Conservation (phyloP, 176 grass and related monocot genomes). For the Puya raimondii region DNA sequence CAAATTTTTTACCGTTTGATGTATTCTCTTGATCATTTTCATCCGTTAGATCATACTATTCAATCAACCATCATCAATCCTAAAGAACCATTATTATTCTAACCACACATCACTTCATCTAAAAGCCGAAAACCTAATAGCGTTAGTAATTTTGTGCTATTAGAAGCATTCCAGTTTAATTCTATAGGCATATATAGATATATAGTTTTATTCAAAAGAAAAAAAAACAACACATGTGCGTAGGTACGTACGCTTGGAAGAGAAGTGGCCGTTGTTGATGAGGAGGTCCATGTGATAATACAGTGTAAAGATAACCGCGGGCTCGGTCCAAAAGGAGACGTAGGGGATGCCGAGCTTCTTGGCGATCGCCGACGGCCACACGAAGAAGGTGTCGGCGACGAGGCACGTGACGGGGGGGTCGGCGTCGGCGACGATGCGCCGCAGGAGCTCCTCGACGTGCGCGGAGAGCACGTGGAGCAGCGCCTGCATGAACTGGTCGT, state of each 20-base stretch:
- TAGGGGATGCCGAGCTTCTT: conserved; percentile 37
- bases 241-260: conserved; percentile 27
- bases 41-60: no score
- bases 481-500: conserved; percentile 50
- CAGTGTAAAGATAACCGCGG: conserved; percentile 49
- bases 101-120: no score
- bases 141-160: no score
- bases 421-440: conserved; percentile 17
- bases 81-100: no score
- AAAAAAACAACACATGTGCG: background rate
- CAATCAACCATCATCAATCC: no score
- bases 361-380: conserved; percentile 50
- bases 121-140: no score
- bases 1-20: no score
- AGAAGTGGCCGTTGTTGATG: conserved; percentile 40
- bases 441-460: conserved; percentile 62
- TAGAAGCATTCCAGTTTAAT: no score
- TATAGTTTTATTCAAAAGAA: background rate
- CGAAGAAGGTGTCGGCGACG: conserved; percentile 55
- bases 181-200: background rate
- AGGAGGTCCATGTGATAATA: conserved; percentile 59
- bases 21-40: no score
- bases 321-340: conserved; percentile 68
- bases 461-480: conserved; percentile 43
- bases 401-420: conserved; percentile 43